These are phyloP conservation scores for Zasmidium angulare DNA, from an alignment of 2,329 filamentous ascomycete genomes.

Conservation along the genomic window DNA sequence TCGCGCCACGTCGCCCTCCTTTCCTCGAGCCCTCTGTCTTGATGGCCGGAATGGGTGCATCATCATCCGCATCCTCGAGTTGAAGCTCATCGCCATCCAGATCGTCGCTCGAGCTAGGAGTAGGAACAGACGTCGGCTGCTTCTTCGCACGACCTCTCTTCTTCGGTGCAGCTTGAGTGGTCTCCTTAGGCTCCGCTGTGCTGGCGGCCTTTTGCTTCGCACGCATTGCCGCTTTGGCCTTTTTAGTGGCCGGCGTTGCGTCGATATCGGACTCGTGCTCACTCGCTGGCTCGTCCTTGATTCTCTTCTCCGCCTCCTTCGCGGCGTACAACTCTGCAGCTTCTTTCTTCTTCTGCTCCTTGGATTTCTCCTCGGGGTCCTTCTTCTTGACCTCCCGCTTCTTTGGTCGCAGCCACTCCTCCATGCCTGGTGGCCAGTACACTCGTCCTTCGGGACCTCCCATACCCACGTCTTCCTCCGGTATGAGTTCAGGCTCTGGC, in stretches of 20 bases:
- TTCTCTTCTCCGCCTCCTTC: constrained; percentile 26
- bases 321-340: constrained; percentile 28
- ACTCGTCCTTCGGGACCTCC: constrained; percentile 78
- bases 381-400: constrained; percentile 67
- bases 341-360: constrained; percentile 36
- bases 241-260: constrained; percentile 42
- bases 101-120: constrained; percentile 18
- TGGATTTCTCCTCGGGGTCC: constrained; percentile 40
- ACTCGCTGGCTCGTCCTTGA: constrained; percentile 23
- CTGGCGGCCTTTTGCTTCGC: constrained; percentile 26
- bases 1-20: constrained; percentile 16
- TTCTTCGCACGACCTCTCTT: constrained; percentile 18
- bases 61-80: constrained; percentile 11
- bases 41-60: constrained; percentile 2
- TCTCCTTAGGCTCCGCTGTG: constrained; percentile 15
- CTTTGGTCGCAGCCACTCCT: constrained; percentile 81
- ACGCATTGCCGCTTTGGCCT: constrained; percentile 37
- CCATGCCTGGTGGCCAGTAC: constrained; percentile 87
- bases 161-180: constrained; percentile 6
- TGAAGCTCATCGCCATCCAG: constrained; percentile 6
- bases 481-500: constrained; percentile 45
- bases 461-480: constrained; percentile 75
- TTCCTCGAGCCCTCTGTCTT: constrained; percentile 13
- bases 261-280: constrained; percentile 34
- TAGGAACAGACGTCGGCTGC: constrained; percentile 16